A percentile compares a stretch with the other conserved stretches of the same genome.
Conservation (phyloP, 306 rosid genomes). For the Astragalus membranaceus region DNA sequence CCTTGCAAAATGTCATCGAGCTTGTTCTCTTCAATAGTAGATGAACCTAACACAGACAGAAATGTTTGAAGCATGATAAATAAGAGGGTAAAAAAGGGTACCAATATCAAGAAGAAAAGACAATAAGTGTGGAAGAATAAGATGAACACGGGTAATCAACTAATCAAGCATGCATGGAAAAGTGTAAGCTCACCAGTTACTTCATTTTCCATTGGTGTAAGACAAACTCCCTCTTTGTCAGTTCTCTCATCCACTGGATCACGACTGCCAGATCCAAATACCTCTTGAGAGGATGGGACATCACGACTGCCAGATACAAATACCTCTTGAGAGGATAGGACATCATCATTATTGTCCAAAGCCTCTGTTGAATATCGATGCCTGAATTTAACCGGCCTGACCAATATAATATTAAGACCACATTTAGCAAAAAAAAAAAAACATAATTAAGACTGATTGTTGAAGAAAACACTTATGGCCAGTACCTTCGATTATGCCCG, state of each 20-base stretch:
- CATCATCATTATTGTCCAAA: slow-evolving; percentile 23
- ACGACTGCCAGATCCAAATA: slow-evolving; percentile 28
- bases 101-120: not conserved
- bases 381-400: slow-evolving; percentile 55
- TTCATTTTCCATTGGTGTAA: slow-evolving; percentile 26
- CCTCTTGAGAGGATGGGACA: slow-evolving; percentile 42
- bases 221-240: slow-evolving; percentile 23
- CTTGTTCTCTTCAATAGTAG: slow-evolving; percentile 29
- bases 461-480: not conserved
- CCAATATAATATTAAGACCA: slow-evolving; percentile 7
- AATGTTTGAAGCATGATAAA: not conserved
- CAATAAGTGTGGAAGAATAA: not conserved
- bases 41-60: slow-evolving; percentile 40
- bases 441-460: slow-evolving; percentile 5
- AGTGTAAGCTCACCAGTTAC: slow-evolving; percentile 34
- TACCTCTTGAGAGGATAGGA: slow-evolving; percentile 41
- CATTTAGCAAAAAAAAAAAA: slow-evolving; percentile 20
- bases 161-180: not conserved
- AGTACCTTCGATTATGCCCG: slow-evolving; percentile 44
- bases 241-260: slow-evolving; percentile 27
- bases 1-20: slow-evolving; percentile 40
- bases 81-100: not conserved
- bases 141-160: not conserved
- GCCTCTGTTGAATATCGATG: slow-evolving; percentile 42
- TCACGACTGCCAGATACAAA: slow-evolving; percentile 28